Percentiles rank a stretch among this genome's conserved stretches.
These are phyloP conservation scores for Solidago caesia DNA, from an alignment of 129 eudicot species.

Conservation along the genomic window DNA sequence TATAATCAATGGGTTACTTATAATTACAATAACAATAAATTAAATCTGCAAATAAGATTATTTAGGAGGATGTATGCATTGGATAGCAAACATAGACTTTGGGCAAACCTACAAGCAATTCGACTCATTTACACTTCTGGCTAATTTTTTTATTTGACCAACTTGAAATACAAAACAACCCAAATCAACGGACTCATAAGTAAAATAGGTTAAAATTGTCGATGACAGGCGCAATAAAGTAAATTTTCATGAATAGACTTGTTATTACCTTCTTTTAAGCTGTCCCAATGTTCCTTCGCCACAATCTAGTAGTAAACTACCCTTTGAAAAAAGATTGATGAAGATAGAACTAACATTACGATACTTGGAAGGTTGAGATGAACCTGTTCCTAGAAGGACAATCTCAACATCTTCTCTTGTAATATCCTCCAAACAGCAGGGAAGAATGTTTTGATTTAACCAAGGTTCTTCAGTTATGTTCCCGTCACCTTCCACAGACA, in stretches of 20 bases:
- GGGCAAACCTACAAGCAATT: background rate
- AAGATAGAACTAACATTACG: conserved; percentile 83
- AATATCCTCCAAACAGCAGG: conserved; percentile 67
- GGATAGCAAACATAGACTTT: background rate
- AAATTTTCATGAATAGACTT: background rate
- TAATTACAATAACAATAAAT: background rate
- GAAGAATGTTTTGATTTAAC: conserved; percentile 48
- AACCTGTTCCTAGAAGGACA: conserved; percentile 94
- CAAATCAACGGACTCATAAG: background rate
- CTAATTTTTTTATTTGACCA: background rate
- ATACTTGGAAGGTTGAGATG: conserved; percentile 94
- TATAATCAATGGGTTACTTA: background rate
- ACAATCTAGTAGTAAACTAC: conserved; percentile 78
- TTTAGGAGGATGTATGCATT: background rate
- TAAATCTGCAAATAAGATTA: background rate
- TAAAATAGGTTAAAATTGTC: background rate
- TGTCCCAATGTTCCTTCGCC: conserved; percentile 97
- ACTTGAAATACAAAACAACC: background rate
- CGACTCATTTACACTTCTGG: background rate
- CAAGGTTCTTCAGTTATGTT: conserved; percentile 67
- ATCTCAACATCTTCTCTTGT: conserved; percentile 86
- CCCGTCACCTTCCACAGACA: conserved; percentile 14
- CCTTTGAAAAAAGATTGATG: conserved; percentile 84
- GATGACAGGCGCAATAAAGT: background rate
- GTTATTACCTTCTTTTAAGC: conserved; percentile 74